Evolutionary conservation across 352 stramenopile species (phyloP).

Genomic region (Phytophthora fragariae): DNA sequence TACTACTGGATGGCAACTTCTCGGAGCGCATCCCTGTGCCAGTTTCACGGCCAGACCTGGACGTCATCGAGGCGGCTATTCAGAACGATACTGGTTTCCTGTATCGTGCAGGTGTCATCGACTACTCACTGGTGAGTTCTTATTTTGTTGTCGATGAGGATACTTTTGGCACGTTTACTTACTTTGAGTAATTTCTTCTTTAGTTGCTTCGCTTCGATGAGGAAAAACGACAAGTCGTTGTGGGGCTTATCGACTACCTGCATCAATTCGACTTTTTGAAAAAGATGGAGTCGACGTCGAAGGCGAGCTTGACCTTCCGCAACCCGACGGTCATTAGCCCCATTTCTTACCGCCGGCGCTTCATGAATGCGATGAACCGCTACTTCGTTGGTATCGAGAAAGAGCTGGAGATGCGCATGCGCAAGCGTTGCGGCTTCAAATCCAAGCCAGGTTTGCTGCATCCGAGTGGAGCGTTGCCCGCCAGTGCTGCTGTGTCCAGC

Average conservation of each 20-base stretch:
- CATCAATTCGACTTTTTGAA: slow-evolving; percentile 92
- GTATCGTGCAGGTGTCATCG: slow-evolving; percentile 76
- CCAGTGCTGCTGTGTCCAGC: neutral
- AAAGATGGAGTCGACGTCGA: slow-evolving; percentile 91
- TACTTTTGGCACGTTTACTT: slow-evolving; percentile 10
- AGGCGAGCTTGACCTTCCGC: slow-evolving; percentile 83
- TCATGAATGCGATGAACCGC: slow-evolving; percentile 84
- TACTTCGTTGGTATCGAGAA: slow-evolving; percentile 87
- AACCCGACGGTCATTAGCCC: slow-evolving; percentile 88
- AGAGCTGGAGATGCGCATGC: slow-evolving; percentile 75
- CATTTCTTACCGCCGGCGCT: slow-evolving; percentile 78
- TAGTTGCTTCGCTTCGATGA: slow-evolving; percentile 88
- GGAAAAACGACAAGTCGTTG: slow-evolving; percentile 72
- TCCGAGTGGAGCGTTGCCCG: slow-evolving; percentile 6
- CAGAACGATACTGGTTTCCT: slow-evolving; percentile 84
- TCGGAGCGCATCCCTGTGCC: slow-evolving; percentile 83
- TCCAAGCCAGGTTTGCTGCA: slow-evolving; percentile 25
- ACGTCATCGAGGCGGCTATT: slow-evolving; percentile 72
- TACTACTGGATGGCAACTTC: slow-evolving; percentile 85
- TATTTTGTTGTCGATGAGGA: neutral
- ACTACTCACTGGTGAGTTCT: slow-evolving; percentile 83
- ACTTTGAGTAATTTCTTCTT: slow-evolving; percentile 11
- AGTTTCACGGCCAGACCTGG: slow-evolving; percentile 67
- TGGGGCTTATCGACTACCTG: slow-evolving; percentile 88
- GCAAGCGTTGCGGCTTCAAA: slow-evolving; percentile 50